Conservation (phyloP, 148 eudicot genomes). For the Diospyros lotus region DNA sequence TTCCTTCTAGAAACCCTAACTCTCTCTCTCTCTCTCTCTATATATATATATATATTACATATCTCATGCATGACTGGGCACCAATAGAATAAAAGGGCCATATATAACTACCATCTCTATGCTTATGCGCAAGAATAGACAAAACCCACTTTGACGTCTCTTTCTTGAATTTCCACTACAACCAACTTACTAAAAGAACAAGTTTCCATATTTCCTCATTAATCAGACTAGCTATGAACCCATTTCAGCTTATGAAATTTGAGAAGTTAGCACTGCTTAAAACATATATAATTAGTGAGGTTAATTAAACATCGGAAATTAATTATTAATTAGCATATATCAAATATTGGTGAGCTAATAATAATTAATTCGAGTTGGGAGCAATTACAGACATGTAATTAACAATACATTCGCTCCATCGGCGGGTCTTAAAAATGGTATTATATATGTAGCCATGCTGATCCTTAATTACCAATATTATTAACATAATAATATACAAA, state of each 20-base stretch:
- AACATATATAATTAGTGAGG: too few species aligned
- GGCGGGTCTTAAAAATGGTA: too few species aligned
- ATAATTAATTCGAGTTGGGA: too few species aligned
- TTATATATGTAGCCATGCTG: too few species aligned
- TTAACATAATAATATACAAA: background rate
- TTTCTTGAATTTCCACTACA: constrained; percentile 25
- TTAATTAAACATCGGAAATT: too few species aligned
- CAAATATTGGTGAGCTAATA: too few species aligned
- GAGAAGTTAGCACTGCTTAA: background rate
- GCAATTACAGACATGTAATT: too few species aligned
- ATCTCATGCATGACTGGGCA: constrained; percentile 16
- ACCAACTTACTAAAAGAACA: constrained; percentile 25
- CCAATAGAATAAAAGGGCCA: constrained; percentile 33
- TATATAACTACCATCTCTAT: constrained; percentile 35
- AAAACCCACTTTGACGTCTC: constrained; percentile 27
- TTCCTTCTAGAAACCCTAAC: constrained; percentile 56
- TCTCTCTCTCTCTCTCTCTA: background rate
- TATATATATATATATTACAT: too few species aligned
- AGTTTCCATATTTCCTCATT: constrained; percentile 3
- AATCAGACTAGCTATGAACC: background rate
- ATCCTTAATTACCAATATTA: too few species aligned
- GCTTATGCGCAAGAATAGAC: constrained; percentile 25
- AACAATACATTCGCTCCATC: too few species aligned
- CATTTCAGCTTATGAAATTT: background rate
- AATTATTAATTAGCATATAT: too few species aligned